These are phyloP conservation scores for Limtongia smithiae DNA, from an alignment of 805 yeast genomes.

Conservation along the genomic window DNA sequence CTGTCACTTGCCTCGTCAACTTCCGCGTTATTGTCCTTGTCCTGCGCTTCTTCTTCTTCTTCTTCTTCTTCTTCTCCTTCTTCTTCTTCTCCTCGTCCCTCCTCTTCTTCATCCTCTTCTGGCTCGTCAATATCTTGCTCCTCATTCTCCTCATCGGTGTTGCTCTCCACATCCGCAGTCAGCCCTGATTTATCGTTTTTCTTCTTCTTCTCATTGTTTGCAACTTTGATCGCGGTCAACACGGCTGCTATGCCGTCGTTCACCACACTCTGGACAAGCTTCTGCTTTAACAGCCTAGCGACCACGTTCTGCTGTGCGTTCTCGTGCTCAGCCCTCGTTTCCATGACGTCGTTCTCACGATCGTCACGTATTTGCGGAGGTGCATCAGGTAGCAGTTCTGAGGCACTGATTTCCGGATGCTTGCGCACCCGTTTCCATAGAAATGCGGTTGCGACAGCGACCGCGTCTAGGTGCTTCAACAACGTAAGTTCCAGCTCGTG, in stretches of 20 bases:
- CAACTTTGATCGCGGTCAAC: constrained; percentile 20
- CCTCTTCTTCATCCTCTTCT: constrained; percentile 1
- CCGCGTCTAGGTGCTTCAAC: constrained; percentile 26
- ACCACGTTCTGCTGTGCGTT: constrained; percentile 24
- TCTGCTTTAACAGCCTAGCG: constrained; percentile 30
- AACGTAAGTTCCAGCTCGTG: constrained; percentile 31
- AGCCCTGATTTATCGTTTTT: background rate
- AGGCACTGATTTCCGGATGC: constrained; percentile 5
- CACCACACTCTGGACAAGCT: constrained; percentile 23
- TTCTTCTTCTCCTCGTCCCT: constrained; percentile 1
- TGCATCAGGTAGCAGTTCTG: constrained; percentile 15
- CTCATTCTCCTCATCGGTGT: background rate
- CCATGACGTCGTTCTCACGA: constrained; percentile 6
- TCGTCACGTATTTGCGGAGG: constrained; percentile 1
- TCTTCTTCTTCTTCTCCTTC: background rate
- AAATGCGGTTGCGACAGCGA: constrained; percentile 24
- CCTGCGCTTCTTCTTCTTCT: background rate
- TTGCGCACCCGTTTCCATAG: constrained; percentile 17
- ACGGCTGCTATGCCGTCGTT: constrained; percentile 14
- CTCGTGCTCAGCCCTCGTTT: constrained; percentile 2
- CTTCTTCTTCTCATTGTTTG: constrained; percentile 12
- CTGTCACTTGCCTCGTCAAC: background rate
- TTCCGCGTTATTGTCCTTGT: background rate
- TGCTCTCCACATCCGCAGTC: too few species aligned
- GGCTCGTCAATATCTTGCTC: background rate